Evolutionary conservation across 2,329 filamentous ascomycete species (phyloP).

Genomic region (Microsporum canis): DNA sequence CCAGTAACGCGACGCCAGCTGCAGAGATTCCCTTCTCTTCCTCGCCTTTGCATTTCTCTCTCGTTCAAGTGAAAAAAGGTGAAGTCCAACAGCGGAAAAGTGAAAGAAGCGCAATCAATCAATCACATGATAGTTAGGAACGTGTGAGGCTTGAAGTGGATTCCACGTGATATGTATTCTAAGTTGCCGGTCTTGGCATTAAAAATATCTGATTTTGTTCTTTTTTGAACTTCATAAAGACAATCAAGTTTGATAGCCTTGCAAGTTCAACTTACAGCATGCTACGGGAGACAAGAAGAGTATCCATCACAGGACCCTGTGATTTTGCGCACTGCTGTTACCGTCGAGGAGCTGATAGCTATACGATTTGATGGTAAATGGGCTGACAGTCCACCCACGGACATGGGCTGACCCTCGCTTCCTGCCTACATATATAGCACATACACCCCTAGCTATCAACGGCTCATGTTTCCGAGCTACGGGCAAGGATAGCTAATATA

Average conservation of each 20-base stretch:
- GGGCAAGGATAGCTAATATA: neutral
- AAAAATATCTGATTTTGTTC: neutral
- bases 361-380: neutral
- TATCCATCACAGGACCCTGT: no score
- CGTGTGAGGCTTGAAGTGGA: neutral
- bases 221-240: neutral
- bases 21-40: neutral
- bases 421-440: neutral
- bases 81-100: neutral
- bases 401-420: neutral
- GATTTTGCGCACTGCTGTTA: neutral
- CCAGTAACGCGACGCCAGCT: neutral
- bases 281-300: no score
- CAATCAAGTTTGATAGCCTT: neutral
- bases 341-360: neutral
- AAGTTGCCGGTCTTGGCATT: neutral
- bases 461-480: neutral
- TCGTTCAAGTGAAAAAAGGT: neutral
- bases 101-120: no score
- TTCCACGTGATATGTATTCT: neutral
- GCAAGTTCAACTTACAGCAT: no score
- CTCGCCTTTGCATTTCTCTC: neutral
- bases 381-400: neutral
- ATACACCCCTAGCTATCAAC: neutral
- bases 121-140: neutral